These are phyloP conservation scores for Euclidium syriacum DNA, from an alignment of 345 rosid species.

Conservation along the genomic window DNA sequence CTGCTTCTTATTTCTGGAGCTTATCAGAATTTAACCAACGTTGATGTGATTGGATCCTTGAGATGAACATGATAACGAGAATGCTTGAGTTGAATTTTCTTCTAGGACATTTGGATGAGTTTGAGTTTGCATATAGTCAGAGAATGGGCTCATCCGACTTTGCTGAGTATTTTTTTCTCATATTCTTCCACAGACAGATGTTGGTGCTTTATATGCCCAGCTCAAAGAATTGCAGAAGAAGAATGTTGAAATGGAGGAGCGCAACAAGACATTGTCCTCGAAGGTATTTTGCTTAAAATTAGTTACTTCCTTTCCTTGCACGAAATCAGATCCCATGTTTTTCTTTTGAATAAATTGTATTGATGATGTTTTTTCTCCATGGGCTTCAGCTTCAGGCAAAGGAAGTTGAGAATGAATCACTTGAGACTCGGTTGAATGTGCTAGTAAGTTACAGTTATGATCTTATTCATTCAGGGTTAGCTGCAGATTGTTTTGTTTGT, in stretches of 20 bases:
- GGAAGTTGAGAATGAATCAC: constrained; percentile 50
- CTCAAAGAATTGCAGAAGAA: constrained; percentile 65
- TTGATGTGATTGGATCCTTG: not conserved
- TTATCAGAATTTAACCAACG: not conserved
- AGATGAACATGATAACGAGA: not conserved
- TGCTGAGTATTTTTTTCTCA: not conserved
- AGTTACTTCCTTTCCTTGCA: not conserved
- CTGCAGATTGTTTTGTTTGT: not conserved
- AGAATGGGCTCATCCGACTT: not conserved
- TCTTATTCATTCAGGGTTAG: not conserved
- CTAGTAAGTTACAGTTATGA: constrained; percentile 39
- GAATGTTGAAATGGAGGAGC: constrained; percentile 69
- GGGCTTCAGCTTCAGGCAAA: constrained; percentile 56
- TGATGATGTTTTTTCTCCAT: constrained; percentile 14
- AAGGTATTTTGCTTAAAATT: constrained; percentile 33
- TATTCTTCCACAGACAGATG: constrained; percentile 52
- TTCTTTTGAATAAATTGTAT: not conserved
- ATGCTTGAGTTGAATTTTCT: not conserved
- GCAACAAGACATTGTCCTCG: constrained; percentile 42
- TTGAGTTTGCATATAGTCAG: not conserved
- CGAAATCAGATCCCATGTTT: not conserved
- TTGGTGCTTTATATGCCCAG: constrained; percentile 83
- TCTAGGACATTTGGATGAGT: too few species aligned
- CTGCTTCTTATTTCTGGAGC: not conserved
- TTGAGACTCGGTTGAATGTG: constrained; percentile 55